phyloP scores from a whole-genome alignment of 331 rosid species.

The Rhamnella rubrinervis region DNA sequence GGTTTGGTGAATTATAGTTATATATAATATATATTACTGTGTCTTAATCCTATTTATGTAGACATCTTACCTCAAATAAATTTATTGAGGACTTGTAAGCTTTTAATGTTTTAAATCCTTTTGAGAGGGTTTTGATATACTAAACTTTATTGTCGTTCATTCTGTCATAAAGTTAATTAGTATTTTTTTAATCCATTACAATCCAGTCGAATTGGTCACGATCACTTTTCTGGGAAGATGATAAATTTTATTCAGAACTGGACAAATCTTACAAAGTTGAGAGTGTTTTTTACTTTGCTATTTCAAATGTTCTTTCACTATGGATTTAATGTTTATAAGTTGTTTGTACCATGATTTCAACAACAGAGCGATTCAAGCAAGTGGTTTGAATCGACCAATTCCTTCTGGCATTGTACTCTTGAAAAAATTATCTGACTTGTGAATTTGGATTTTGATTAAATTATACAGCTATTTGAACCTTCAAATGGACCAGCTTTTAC shows the following conservation, averaged over 20 bases:
- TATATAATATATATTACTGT: neutral
- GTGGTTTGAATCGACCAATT: constrained; percentile 80
- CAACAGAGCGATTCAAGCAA: constrained; percentile 60
- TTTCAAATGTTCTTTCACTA: constrained; percentile 4
- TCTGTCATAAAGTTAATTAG: neutral
- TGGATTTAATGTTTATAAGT: neutral
- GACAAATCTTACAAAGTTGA: constrained; percentile 51
- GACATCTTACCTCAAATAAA: constrained; percentile 58
- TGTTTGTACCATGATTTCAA: constrained; percentile 5
- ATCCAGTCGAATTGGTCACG: constrained; percentile 65
- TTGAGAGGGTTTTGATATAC: neutral
- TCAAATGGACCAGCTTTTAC: constrained; percentile 1
- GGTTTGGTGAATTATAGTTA: neutral
- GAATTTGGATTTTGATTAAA: constrained; percentile 27
- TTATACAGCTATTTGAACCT: neutral
- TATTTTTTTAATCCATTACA: neutral
- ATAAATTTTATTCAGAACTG: constrained; percentile 64
- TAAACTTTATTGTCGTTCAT: no score
- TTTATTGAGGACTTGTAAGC: constrained; percentile 69
- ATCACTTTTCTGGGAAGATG: constrained; percentile 58
- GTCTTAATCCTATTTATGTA: constrained; percentile 2
- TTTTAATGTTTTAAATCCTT: constrained; percentile 1
- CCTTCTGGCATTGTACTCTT: constrained; percentile 49
- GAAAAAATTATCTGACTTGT: constrained; percentile 48
- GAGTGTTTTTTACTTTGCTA: neutral